These are phyloP conservation scores for Psilocybe cubensis DNA, from an alignment of 768 basidiomycete species.

Conservation along the genomic window DNA sequence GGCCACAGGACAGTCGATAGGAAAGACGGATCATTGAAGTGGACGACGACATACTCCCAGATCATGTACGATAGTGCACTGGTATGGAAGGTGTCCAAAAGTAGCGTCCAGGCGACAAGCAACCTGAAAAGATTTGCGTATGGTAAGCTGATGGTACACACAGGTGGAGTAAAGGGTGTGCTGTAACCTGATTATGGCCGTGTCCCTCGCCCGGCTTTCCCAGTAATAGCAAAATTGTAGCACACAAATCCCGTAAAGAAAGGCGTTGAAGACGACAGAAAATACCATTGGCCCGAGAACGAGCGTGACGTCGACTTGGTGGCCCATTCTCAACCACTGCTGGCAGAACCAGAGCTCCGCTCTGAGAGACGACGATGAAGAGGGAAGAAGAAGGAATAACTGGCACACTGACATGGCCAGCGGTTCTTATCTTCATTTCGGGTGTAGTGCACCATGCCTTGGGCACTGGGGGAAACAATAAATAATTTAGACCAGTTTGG, in stretches of 20 bases:
- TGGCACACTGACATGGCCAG: not conserved
- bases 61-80: constrained; percentile 28
- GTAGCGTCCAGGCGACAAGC: constrained; percentile 30
- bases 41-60: constrained; percentile 28
- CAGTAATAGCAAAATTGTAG: constrained; percentile 26
- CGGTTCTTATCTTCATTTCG: not conserved
- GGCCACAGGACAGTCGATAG: constrained; percentile 27
- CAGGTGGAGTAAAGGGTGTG: not conserved
- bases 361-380: not conserved
- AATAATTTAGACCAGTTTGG: not conserved
- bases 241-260: constrained; percentile 28
- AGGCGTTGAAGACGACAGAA: constrained; percentile 22
- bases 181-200: constrained; percentile 14
- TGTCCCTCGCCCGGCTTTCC: constrained; percentile 16
- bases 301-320: constrained; percentile 2
- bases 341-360: not conserved
- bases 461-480: not conserved
- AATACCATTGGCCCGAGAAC: constrained; percentile 29
- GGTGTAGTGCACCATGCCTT: not conserved
- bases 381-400: not conserved
- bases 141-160: not conserved
- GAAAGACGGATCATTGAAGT: constrained; percentile 25
- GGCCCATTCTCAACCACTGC: not conserved
- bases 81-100: constrained; percentile 31
- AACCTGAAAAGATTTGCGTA: constrained; percentile 11